These are phyloP conservation scores for Penicillium polonicum DNA, from an alignment of 2,329 filamentous ascomycete genomes.

Conservation along the genomic window DNA sequence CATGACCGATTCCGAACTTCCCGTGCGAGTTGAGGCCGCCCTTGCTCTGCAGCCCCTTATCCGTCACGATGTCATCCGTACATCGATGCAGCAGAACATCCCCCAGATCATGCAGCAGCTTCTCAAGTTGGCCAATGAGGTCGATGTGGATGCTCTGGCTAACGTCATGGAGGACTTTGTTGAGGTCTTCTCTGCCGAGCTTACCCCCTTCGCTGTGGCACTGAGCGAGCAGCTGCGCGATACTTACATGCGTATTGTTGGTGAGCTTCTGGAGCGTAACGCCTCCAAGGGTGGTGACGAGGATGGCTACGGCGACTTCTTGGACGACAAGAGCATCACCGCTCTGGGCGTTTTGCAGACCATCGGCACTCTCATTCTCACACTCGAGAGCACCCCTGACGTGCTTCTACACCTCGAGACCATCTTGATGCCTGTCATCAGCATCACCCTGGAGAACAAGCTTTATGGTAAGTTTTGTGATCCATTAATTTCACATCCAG, in stretches of 20 bases:
- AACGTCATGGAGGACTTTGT: conserved; percentile 99
- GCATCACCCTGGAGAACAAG: conserved; percentile 94
- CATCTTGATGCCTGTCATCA: conserved; percentile 95
- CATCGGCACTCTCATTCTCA: conserved; percentile 94
- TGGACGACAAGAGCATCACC: conserved; percentile 98
- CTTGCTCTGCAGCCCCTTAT: conserved; percentile 94
- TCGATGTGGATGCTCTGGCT: conserved; percentile 92
- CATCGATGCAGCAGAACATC: conserved; percentile 96
- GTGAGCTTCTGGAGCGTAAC: conserved; percentile 86
- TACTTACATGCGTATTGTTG: conserved; percentile 90
- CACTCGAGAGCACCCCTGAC: conserved; percentile 93
- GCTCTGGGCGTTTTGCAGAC: conserved; percentile 94
- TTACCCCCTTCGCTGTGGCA: conserved; percentile 95
- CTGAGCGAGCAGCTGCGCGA: conserved; percentile 93
- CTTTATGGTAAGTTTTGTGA: conserved; percentile 67
- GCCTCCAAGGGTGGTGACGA: conserved; percentile 70
- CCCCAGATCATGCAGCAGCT: conserved; percentile 99
- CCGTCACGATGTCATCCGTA: conserved; percentile 87
- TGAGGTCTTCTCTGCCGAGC: conserved; percentile 93
- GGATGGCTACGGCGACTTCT: conserved; percentile 80
- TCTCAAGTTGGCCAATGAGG: conserved; percentile 94
- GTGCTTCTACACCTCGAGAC: conserved; percentile 92
- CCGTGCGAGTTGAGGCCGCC: conserved; percentile 90
- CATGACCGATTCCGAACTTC: conserved; percentile 91
- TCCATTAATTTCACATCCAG: conserved; percentile 41